These are phyloP conservation scores for Pseudopyrenochaeta lycopersici DNA, from an alignment of 2,329 filamentous ascomycete species.

Conservation along the genomic window DNA sequence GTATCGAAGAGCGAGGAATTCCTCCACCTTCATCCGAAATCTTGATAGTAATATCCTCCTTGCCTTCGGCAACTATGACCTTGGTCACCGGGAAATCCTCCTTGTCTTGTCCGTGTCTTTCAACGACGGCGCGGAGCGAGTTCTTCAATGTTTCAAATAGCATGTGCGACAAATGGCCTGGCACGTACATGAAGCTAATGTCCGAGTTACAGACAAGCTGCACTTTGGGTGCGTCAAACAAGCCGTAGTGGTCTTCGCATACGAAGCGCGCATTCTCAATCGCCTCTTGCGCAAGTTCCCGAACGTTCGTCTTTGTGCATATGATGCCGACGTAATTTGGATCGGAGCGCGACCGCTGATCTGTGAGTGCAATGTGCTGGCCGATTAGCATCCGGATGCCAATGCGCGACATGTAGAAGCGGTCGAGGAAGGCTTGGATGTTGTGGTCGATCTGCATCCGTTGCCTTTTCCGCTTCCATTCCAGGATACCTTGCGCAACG, in stretches of 20 bases:
- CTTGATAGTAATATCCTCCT: conserved; percentile 99
- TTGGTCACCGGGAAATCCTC: conserved; percentile 97
- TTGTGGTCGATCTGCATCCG: conserved; percentile 98
- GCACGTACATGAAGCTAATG: conserved; percentile 99
- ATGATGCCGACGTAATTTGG: conserved; percentile 98
- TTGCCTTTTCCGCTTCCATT: conserved; percentile 96
- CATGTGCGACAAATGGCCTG: conserved; percentile 98
- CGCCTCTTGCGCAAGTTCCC: conserved; percentile 92
- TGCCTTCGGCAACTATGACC: conserved; percentile 95
- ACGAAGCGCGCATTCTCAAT: conserved; percentile 99
- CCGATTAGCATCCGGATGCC: conserved; percentile 99
- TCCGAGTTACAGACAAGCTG: conserved; percentile 95
- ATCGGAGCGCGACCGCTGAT: conserved; percentile 88
- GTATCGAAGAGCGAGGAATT: conserved; percentile 90
- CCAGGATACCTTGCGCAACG: conserved; percentile 95
- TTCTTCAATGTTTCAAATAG: conserved; percentile 99
- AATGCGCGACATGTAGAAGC: conserved; percentile 99
- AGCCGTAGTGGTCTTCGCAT: conserved; percentile 96
- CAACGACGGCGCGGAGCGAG: conserved; percentile 94
- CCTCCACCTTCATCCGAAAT: conserved; percentile 96
- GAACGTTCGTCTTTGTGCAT: conserved; percentile 97
- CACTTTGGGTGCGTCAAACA: conserved; percentile 96
- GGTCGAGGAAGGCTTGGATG: conserved; percentile 96
- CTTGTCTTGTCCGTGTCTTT: conserved; percentile 92
- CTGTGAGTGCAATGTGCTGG: conserved; percentile 95